Evolutionary conservation across 352 stramenopile species (phyloP).

Genomic region (Elongisporangium prolatum): DNA sequence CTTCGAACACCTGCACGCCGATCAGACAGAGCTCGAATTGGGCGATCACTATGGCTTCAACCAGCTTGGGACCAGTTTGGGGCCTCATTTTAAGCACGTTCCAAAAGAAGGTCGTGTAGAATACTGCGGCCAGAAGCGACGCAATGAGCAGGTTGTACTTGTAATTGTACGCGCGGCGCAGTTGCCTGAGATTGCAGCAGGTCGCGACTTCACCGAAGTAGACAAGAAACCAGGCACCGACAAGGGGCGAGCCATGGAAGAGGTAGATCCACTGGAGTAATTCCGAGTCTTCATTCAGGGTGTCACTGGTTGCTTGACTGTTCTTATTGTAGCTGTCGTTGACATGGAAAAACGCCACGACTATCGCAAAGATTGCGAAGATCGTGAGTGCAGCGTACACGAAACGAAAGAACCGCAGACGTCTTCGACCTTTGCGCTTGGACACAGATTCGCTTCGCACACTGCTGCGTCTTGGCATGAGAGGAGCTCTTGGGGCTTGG

Average conservation of each 20-base stretch:
- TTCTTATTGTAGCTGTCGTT: constrained; percentile 19
- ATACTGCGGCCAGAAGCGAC: constrained; percentile 42
- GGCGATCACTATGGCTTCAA: constrained; percentile 49
- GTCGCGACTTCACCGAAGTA: constrained; percentile 82
- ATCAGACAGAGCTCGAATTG: constrained; percentile 67
- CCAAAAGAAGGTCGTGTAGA: constrained; percentile 54
- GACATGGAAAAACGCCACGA: constrained; percentile 71
- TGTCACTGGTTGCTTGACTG: not conserved
- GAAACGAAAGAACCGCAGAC: constrained; percentile 57
- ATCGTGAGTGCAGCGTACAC: constrained; percentile 64
- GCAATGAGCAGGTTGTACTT: constrained; percentile 78
- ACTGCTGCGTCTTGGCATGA: not conserved
- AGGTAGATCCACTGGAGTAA: constrained; percentile 71
- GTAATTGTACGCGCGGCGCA: constrained; percentile 74
- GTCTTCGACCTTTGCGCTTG: not conserved
- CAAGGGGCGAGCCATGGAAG: constrained; percentile 60
- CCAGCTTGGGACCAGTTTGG: constrained; percentile 55
- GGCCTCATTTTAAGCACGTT: constrained; percentile 55
- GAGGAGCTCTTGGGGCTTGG: not conserved
- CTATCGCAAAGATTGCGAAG: constrained; percentile 71
- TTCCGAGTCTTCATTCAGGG: constrained; percentile 63
- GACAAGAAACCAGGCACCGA: constrained; percentile 62
- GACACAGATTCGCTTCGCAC: not conserved
- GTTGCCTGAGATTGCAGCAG: constrained; percentile 65
- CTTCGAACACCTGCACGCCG: constrained; percentile 67